Evolutionary conservation across 345 rosid species (phyloP).

Genomic region (Eucalyptus lansdowneana): DNA sequence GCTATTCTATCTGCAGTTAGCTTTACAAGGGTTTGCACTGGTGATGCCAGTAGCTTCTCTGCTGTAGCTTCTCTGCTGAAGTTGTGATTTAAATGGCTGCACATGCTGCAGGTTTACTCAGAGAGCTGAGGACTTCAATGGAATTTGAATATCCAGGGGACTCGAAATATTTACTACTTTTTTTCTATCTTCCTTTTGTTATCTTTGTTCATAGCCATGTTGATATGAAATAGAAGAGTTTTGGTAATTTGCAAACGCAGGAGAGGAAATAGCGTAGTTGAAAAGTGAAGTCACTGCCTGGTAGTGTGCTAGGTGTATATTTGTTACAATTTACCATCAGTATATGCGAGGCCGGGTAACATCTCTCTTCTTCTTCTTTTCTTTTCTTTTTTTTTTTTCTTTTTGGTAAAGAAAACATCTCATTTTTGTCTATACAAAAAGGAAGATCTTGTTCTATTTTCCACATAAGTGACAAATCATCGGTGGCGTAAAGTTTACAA

Average conservation of each 20-base stretch:
- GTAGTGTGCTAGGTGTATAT: background rate
- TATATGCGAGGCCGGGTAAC: background rate
- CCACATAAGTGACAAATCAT: background rate
- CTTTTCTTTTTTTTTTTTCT: fast-evolving
- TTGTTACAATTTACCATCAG: background rate
- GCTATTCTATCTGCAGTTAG: background rate
- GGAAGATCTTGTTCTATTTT: background rate
- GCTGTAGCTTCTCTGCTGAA: background rate
- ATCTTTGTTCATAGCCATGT: background rate
- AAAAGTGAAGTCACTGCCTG: background rate
- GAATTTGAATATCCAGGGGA: background rate
- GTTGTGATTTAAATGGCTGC: background rate
- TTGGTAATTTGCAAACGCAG: background rate
- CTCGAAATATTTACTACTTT: background rate
- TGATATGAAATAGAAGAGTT: background rate
- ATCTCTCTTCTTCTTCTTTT: background rate
- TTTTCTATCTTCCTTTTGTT: background rate
- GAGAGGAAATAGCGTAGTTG: background rate
- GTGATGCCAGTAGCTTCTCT: background rate
- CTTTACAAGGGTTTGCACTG: background rate
- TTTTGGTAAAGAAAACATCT: background rate
- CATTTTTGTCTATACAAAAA: background rate
- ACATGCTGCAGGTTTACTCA: background rate
- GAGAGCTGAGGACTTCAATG: background rate
- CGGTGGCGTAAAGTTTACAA: background rate